phyloP scores from a whole-genome alignment of 2,329 filamentous ascomycete genomes.

The Berkeleyomyces basicola region DNA sequence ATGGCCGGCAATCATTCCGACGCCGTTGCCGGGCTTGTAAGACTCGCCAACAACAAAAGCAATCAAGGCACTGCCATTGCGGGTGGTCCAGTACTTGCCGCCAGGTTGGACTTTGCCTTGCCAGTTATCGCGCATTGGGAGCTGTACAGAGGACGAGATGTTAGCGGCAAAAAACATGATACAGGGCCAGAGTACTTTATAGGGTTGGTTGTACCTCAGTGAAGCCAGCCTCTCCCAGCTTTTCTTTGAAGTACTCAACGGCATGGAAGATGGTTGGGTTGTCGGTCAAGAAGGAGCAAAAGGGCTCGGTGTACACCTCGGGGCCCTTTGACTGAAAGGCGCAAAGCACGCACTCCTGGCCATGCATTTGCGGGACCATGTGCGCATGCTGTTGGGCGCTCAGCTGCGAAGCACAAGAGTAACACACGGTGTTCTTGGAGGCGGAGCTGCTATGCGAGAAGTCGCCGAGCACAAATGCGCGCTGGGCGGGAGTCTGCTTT shows the following conservation, averaged over 20 bases:
- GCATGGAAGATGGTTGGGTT: slow-evolving; percentile 93
- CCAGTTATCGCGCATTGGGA: slow-evolving; percentile 72
- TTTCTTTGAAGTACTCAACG: slow-evolving; percentile 59
- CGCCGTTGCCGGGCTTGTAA: slow-evolving; percentile 71
- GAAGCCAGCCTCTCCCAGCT: slow-evolving; percentile 58
- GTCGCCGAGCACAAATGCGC: slow-evolving; percentile 13
- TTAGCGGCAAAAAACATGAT: background rate
- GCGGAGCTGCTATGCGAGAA: background rate
- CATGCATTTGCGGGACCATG: slow-evolving; percentile 5
- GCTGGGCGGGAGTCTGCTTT: slow-evolving; percentile 2
- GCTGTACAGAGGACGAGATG: slow-evolving; percentile 24
- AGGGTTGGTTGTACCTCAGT: slow-evolving; percentile 38
- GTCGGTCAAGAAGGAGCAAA: slow-evolving; percentile 69
- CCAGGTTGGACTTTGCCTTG: slow-evolving; percentile 51
- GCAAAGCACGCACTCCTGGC: slow-evolving; percentile 23
- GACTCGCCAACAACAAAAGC: slow-evolving; percentile 68
- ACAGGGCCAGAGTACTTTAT: slow-evolving; percentile 10
- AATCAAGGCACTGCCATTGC: slow-evolving; percentile 74
- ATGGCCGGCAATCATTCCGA: slow-evolving; percentile 79
- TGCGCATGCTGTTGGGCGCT: slow-evolving; percentile 13
- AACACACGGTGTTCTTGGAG: slow-evolving; percentile 13
- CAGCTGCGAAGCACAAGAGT: slow-evolving; percentile 15
- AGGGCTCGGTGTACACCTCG: slow-evolving; percentile 63
- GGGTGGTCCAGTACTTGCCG: slow-evolving; percentile 75
- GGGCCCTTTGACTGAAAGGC: slow-evolving; percentile 28